phyloP scores from a whole-genome alignment of 2,329 filamentous ascomycete genomes.

The Plectosphaerella sp. region DNA sequence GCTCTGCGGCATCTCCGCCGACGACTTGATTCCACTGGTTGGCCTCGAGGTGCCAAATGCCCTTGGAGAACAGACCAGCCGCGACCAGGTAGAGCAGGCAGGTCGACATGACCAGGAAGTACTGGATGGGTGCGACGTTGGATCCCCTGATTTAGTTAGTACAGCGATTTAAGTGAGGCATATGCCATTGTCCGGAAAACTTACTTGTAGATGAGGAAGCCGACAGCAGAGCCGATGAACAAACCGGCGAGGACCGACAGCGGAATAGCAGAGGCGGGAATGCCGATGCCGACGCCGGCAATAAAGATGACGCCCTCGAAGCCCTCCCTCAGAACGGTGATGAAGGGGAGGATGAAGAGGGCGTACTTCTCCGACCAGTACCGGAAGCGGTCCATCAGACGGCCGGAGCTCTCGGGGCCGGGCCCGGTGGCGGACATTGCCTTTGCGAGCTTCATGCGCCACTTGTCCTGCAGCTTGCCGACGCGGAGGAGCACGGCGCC shows the following conservation, averaged over 20 bases:
- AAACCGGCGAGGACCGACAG: slow-evolving; percentile 66
- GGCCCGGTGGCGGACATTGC: slow-evolving; percentile 31
- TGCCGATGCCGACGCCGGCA: slow-evolving; percentile 66
- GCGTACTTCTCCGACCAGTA: slow-evolving; percentile 59
- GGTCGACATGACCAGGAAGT: slow-evolving; percentile 78
- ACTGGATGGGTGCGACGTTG: slow-evolving; percentile 42
- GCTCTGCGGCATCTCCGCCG: slow-evolving; percentile 50
- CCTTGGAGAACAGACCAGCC: slow-evolving; percentile 74
- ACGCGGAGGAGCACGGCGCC: slow-evolving; percentile 62
- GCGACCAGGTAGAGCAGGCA: slow-evolving; percentile 82
- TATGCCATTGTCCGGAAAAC: slow-evolving; percentile 15
- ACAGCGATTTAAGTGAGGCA: accelerated
- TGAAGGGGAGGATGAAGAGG: slow-evolving; percentile 73
- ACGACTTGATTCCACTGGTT: slow-evolving; percentile 64
- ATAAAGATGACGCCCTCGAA: slow-evolving; percentile 78
- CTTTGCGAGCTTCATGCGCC: slow-evolving; percentile 58
- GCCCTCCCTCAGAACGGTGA: slow-evolving; percentile 73
- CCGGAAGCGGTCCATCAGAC: slow-evolving; percentile 7
- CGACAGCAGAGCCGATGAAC: slow-evolving; percentile 55
- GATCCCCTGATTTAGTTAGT: slow-evolving; percentile 39
- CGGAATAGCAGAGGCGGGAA: slow-evolving; percentile 66
- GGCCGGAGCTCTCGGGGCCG: neutral
- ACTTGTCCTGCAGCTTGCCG: slow-evolving; percentile 63
- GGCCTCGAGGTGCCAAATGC: slow-evolving; percentile 70
- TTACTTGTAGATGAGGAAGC: slow-evolving; percentile 69